phyloP scores from a whole-genome alignment of 495 filamentous ascomycete species.

The Lasiosphaeriaceae sp. region DNA sequence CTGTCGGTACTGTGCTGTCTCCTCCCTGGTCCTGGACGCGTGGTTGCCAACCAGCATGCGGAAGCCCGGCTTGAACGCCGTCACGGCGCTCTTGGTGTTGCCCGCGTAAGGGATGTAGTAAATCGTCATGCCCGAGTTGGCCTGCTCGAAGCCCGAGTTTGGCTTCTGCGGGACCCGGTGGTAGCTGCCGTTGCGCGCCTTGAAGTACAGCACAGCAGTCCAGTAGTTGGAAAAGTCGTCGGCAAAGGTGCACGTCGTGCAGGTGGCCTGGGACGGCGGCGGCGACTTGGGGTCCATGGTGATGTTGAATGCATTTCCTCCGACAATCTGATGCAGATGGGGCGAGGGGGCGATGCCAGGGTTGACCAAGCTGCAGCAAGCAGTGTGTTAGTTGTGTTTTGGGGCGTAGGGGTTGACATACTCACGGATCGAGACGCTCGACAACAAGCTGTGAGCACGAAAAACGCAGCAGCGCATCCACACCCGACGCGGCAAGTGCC shows the following conservation, averaged over 20 bases:
- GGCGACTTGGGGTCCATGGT: conserved; percentile 24
- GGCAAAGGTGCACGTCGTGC: conserved; percentile 31
- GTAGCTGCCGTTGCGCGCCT: conserved; percentile 35
- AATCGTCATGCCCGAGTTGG: conserved; percentile 40
- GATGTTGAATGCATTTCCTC: conserved; percentile 29
- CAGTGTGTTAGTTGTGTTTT: not conserved
- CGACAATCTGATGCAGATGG: conserved; percentile 27
- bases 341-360: conserved; percentile 21
- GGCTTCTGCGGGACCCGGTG: conserved; percentile 31
- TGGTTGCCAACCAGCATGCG: conserved; percentile 72
- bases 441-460: conserved; percentile 37
- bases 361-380: conserved; percentile 15
- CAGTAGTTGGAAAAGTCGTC: conserved; percentile 43
- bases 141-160: conserved; percentile 18
- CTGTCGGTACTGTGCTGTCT: conserved; percentile 30
- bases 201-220: conserved; percentile 39
- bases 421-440: conserved; percentile 16
- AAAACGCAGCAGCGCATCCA: conserved; percentile 50
- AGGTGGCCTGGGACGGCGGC: conserved; percentile 24
- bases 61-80: conserved; percentile 51
- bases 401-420: no score
- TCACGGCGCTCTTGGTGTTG: conserved; percentile 31
- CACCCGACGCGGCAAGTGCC: conserved; percentile 2
- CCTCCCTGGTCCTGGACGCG: conserved; percentile 26
- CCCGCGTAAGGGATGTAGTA: conserved; percentile 34